phyloP scores from a whole-genome alignment of 176 grass and related monocot genomes.

The Bolboschoenus planiculmis region DNA sequence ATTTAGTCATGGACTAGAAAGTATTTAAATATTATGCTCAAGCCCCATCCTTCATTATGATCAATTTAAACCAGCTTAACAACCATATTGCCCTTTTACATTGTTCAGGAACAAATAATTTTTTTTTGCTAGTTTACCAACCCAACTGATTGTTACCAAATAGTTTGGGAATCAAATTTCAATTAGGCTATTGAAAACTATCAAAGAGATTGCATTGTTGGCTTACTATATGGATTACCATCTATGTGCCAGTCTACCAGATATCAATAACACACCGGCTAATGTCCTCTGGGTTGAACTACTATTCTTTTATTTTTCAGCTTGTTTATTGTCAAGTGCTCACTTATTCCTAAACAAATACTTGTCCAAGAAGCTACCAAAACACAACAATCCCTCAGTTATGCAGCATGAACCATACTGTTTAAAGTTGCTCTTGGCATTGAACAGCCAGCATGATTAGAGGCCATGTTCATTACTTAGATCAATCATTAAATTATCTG shows the following conservation, averaged over 20 bases:
- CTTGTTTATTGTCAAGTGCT: neutral
- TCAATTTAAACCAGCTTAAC: neutral
- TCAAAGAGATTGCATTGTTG: neutral
- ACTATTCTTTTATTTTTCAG: too few species aligned
- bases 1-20: neutral
- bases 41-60: neutral
- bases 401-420: neutral
- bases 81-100: neutral
- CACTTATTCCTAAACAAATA: neutral
- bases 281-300: too few species aligned
- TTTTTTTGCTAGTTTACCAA: neutral
- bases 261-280: neutral
- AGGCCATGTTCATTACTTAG: neutral
- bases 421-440: neutral
- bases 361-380: neutral
- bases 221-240: neutral
- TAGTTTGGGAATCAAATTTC: neutral
- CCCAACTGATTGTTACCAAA: neutral
- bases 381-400: neutral
- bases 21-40: neutral
- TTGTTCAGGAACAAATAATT: neutral
- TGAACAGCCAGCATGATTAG: neutral
- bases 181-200: neutral
- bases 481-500: neutral
- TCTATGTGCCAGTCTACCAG: neutral